These are phyloP conservation scores for Cubamyces lactineus DNA, from an alignment of 768 basidiomycete genomes.

Conservation along the genomic window DNA sequence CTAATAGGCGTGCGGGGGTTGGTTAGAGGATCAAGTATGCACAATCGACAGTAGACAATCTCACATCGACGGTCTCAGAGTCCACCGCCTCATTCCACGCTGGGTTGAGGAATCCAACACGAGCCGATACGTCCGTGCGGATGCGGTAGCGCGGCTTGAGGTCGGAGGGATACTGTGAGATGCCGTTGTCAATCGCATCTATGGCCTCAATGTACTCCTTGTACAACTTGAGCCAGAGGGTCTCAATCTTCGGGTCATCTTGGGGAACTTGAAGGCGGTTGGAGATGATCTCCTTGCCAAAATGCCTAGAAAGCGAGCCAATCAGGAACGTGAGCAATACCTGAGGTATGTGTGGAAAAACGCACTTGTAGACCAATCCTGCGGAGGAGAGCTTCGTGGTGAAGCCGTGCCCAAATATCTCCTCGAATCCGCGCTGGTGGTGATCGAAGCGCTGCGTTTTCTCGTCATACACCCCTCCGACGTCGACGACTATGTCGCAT, in stretches of 20 bases:
- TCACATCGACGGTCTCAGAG: conserved; percentile 71
- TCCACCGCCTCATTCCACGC: conserved; percentile 86
- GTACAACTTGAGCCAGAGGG: conserved; percentile 90
- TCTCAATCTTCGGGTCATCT: conserved; percentile 66
- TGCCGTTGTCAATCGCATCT: conserved; percentile 94
- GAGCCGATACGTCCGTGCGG: conserved; percentile 81
- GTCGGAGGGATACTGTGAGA: conserved; percentile 75
- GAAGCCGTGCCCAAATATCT: conserved; percentile 88
- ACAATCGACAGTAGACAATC: conserved; percentile 31
- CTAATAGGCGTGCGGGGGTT: conserved; percentile 41
- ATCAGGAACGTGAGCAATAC: neutral
- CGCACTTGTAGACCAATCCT: conserved; percentile 94
- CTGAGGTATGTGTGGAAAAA: conserved; percentile 4
- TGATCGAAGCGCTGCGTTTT: conserved; percentile 85
- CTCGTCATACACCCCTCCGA: conserved; percentile 90
- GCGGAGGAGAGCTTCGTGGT: conserved; percentile 90
- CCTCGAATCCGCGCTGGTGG: conserved; percentile 91
- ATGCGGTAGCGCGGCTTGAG: conserved; percentile 71
- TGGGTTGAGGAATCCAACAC: conserved; percentile 86
- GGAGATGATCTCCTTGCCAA: conserved; percentile 84
- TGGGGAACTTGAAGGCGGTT: conserved; percentile 51
- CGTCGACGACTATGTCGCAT: conserved; percentile 96
- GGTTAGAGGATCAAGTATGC: neutral
- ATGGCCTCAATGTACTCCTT: conserved; percentile 96
- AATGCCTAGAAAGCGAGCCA: conserved; percentile 62